A percentile compares a stretch with the other conserved stretches of the same genome.
Conservation (phyloP, 352 stramenopile species). For the Phytopythium oedochilum region DNA sequence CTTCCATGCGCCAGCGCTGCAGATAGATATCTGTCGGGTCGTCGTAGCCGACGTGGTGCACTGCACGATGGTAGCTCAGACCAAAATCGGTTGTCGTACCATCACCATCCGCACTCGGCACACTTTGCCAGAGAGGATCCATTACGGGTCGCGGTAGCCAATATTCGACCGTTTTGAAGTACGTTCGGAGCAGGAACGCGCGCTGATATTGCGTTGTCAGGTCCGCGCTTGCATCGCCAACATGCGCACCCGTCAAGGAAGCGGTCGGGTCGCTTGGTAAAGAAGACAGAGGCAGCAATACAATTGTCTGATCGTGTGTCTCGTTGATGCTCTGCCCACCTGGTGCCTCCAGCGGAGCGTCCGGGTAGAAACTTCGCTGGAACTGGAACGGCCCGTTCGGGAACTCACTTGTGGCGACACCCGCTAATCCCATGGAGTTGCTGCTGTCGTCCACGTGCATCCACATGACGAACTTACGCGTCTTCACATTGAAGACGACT, state of each 20-base stretch:
- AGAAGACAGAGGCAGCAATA: constrained; percentile 18
- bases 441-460: constrained; percentile 90
- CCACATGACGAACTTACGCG: constrained; percentile 95
- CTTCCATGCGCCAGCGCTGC: constrained; percentile 94
- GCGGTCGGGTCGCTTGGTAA: constrained; percentile 4
- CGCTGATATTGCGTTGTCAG: constrained; percentile 6
- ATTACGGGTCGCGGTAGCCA: constrained; percentile 93
- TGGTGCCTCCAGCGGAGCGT: constrained; percentile 76
- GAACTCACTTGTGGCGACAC: constrained; percentile 85
- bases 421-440: constrained; percentile 86
- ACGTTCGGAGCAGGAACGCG: constrained; percentile 92
- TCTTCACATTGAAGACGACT: constrained; percentile 88
- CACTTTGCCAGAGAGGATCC: constrained; percentile 96
- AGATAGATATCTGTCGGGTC: constrained; percentile 97
- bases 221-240: constrained; percentile 11
- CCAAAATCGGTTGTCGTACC: constrained; percentile 78
- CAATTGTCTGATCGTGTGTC: constrained; percentile 93
- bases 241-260: not conserved
- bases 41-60: constrained; percentile 94
- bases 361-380: constrained; percentile 89
- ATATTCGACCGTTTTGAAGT: constrained; percentile 95
- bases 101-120: constrained; percentile 38
- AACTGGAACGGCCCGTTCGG: constrained; percentile 93
- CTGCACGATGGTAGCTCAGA: constrained; percentile 95
- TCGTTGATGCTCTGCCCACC: constrained; percentile 86